Evolutionary conservation across 2,329 filamentous ascomycete species (phyloP).

Genomic region (Leptosphaerulina australis): DNA sequence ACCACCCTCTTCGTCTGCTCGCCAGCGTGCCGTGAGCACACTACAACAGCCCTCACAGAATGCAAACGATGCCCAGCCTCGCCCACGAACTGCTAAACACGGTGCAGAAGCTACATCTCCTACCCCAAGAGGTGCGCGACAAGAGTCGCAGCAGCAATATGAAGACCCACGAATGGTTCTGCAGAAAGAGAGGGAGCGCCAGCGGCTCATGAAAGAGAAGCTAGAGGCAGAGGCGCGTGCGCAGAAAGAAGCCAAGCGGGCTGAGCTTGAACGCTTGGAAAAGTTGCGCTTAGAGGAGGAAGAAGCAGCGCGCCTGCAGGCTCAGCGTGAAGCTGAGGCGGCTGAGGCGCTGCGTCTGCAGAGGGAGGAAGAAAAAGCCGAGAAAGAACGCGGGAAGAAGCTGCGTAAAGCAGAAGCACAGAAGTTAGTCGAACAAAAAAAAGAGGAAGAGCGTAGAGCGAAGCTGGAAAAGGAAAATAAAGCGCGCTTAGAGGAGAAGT

Average conservation of each 20-base stretch:
- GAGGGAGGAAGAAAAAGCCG: slow-evolving; percentile 40
- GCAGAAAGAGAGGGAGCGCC: slow-evolving; percentile 40
- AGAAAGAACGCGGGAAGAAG: slow-evolving; percentile 42
- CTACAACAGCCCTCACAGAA: slow-evolving; percentile 28
- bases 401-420: slow-evolving; percentile 41
- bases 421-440: slow-evolving; percentile 32
- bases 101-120: slow-evolving; percentile 28
- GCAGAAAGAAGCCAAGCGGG: slow-evolving; percentile 38
- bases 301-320: slow-evolving; percentile 36
- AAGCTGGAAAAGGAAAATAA: slow-evolving; percentile 34
- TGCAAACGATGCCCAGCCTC: slow-evolving; percentile 32
- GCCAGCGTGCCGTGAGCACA: slow-evolving; percentile 39
- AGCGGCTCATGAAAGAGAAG: slow-evolving; percentile 38
- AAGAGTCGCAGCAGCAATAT: slow-evolving; percentile 32
- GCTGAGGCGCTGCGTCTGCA: slow-evolving; percentile 36
- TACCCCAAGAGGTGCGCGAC: slow-evolving; percentile 23
- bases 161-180: slow-evolving; percentile 44
- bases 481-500: slow-evolving; percentile 33
- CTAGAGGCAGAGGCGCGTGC: slow-evolving; percentile 44
- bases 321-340: slow-evolving; percentile 37
- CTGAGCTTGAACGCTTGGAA: slow-evolving; percentile 38
- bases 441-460: slow-evolving; percentile 39
- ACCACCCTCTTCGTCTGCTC: slow-evolving; percentile 23
- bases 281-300: slow-evolving; percentile 35
- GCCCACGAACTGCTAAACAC: slow-evolving; percentile 34